Base-by-base conservation (phyloP, 106 monocot genomes). In the Gastrodia elata region DNA sequence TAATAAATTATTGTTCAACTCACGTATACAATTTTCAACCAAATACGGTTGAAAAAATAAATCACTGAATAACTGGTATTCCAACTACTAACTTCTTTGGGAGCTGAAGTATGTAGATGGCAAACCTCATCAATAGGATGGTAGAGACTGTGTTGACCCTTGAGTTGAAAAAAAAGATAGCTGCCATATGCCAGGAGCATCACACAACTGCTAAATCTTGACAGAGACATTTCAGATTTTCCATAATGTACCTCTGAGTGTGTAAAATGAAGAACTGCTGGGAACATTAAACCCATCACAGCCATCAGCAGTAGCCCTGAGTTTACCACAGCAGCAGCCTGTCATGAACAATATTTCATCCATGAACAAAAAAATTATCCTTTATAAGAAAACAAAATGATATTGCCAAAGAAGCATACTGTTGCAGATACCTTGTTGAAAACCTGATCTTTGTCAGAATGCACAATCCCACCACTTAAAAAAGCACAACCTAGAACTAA, bases 401-500 rank as follows among this genome's bases (percentile, higher is more conserved):
- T 61, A 61, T 14, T 0, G 61, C 3, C 0, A 30, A 30, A 61
- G 61, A 32, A 61, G 26, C 11, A 39, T 69, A 40, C 22, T 61
- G 61, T 61, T 61, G 32, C 39, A 69, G 34, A 41, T 78, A 92
- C 96, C 92, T 93, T 97, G 76, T 88, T 92, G 74, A 97, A 97
- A 68, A 86, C 84, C 74, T 97, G 96, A 70, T 86, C 92, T 74
- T 90, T 97, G 25, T 84, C 73, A 37, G 44, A 77, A 81, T 97
- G 88, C 41, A 88, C 81, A 56, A 97, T 73, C 35, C 96, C 96
- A 26, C 96, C 96, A 72, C 83, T 70, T 38, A 97, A 97, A 73
- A 97, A 97, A 74, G 96, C 92, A 77, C 96, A 97, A 16, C 96
- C 96, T 41, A 97, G 79, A 82, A 97, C 96, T 44, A 97, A 81